Conservation (phyloP, 2,329 filamentous ascomycete species). For the Apiospora malaysiana region DNA sequence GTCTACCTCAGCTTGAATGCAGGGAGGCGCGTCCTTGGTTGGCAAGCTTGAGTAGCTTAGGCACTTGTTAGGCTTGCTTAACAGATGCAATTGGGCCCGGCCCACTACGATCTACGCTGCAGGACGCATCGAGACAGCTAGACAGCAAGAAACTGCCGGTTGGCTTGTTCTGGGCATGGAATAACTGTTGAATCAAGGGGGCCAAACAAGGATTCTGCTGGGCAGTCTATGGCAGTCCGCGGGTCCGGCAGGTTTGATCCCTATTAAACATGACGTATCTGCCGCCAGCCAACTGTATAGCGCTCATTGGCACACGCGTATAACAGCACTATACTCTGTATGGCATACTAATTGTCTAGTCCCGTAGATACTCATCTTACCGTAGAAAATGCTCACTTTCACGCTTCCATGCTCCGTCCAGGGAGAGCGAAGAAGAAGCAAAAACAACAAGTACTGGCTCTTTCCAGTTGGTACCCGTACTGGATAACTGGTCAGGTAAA, state of each 20-base stretch:
- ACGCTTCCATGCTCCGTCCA: neutral
- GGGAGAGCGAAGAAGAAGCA: neutral
- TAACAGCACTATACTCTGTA: neutral
- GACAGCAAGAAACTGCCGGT: neutral
- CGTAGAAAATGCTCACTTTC: neutral
- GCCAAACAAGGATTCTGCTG: constrained; percentile 7
- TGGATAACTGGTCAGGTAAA: neutral
- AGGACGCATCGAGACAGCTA: neutral
- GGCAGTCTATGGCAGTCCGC: neutral
- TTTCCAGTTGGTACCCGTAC: neutral
- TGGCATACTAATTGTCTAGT: neutral
- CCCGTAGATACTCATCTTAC: too few relatives aligned
- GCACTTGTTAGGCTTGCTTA: too few relatives aligned
- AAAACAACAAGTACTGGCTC: neutral
- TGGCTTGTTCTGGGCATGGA: neutral
- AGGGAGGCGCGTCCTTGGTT: constrained; percentile 9
- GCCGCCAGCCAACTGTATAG: constrained; percentile 5
- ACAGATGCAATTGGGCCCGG: constrained; percentile 5
- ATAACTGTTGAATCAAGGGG: neutral
- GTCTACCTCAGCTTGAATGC: constrained; percentile 6
- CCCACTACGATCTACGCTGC: constrained; percentile 3
- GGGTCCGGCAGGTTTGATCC: constrained; percentile 11
- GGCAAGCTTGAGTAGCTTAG: too few relatives aligned
- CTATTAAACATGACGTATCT: constrained; percentile 11
- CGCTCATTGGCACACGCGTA: neutral